These are phyloP conservation scores for Penicillium sp. DNA, from an alignment of 2,329 filamentous ascomycete species.

Conservation along the genomic window DNA sequence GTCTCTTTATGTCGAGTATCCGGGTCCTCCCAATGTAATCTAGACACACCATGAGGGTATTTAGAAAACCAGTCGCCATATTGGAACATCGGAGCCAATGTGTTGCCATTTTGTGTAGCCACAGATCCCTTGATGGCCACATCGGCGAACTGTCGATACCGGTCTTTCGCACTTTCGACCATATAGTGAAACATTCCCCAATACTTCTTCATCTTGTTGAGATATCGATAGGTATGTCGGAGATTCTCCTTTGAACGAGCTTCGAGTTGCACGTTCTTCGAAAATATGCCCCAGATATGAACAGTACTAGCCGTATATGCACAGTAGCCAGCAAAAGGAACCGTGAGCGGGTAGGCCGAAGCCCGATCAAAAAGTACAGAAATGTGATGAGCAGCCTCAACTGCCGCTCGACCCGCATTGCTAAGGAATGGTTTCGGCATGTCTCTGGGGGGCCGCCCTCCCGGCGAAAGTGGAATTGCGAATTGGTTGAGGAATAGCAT, in stretches of 20 bases:
- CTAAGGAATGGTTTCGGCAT: slow-evolving; percentile 77
- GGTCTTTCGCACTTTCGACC: slow-evolving; percentile 85
- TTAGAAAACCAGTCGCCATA: slow-evolving; percentile 98
- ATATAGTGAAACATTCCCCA: slow-evolving; percentile 99
- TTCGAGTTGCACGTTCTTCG: slow-evolving; percentile 74
- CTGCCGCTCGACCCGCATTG: slow-evolving; percentile 71
- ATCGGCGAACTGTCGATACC: slow-evolving; percentile 83
- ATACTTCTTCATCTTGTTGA: slow-evolving; percentile 93
- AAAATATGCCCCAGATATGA: slow-evolving; percentile 91
- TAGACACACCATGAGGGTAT: slow-evolving; percentile 88
- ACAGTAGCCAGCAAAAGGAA: slow-evolving; percentile 92
- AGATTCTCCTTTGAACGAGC: slow-evolving; percentile 78
- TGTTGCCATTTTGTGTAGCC: slow-evolving; percentile 35
- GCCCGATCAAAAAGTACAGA: slow-evolving; percentile 80
- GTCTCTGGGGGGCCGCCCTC: slow-evolving; percentile 64
- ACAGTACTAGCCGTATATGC: slow-evolving; percentile 91
- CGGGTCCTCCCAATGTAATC: slow-evolving; percentile 79
- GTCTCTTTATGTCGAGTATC: slow-evolving; percentile 69
- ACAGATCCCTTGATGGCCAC: slow-evolving; percentile 66
- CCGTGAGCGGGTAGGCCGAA: slow-evolving; percentile 76
- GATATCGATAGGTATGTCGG: slow-evolving; percentile 81
- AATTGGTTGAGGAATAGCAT: slow-evolving; percentile 88
- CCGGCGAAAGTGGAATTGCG: slow-evolving; percentile 69
- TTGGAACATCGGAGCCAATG: slow-evolving; percentile 73
- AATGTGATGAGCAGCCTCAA: slow-evolving; percentile 82